These are phyloP conservation scores for Phytopythium boreale DNA, from an alignment of 352 stramenopile genomes.

Conservation along the genomic window DNA sequence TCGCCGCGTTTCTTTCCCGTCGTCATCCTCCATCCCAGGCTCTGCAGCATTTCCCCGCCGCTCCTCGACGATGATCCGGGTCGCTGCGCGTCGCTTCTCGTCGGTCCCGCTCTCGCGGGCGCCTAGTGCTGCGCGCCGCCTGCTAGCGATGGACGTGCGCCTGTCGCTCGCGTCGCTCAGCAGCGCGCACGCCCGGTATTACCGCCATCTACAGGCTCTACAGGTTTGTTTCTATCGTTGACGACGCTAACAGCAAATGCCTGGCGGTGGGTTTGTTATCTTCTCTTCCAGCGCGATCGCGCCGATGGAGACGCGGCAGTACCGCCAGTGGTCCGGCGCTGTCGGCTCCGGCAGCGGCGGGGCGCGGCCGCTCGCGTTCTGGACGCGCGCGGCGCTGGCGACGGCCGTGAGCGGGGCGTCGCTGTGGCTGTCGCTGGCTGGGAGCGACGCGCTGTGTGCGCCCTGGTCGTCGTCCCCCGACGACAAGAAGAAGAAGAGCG, in stretches of 20 bases:
- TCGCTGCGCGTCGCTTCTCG: neutral
- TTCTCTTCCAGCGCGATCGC: neutral
- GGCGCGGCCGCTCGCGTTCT: neutral
- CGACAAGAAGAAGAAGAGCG: conserved; percentile 23
- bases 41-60: too few relatives aligned
- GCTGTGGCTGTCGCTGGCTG: conserved; percentile 1
- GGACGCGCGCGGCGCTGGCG: neutral
- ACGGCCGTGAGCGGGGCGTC: neutral
- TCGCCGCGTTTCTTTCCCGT: too few relatives aligned
- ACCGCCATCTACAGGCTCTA: neutral
- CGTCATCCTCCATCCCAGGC: too few relatives aligned
- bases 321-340: neutral
- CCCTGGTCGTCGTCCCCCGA: conserved; percentile 18
- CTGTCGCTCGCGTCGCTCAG: neutral
- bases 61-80: neutral
- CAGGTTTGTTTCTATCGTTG: too few relatives aligned
- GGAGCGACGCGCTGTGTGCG: conserved; percentile 16
- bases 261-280: too few relatives aligned
- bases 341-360: neutral
- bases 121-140: neutral
- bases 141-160: neutral
- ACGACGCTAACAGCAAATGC: neutral
- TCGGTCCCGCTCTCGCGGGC: neutral
- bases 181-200: neutral
- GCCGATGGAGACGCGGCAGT: conserved; percentile 1